Conservation (phyloP, 495 filamentous ascomycete genomes). For the Aspergillus olivimuriae region DNA sequence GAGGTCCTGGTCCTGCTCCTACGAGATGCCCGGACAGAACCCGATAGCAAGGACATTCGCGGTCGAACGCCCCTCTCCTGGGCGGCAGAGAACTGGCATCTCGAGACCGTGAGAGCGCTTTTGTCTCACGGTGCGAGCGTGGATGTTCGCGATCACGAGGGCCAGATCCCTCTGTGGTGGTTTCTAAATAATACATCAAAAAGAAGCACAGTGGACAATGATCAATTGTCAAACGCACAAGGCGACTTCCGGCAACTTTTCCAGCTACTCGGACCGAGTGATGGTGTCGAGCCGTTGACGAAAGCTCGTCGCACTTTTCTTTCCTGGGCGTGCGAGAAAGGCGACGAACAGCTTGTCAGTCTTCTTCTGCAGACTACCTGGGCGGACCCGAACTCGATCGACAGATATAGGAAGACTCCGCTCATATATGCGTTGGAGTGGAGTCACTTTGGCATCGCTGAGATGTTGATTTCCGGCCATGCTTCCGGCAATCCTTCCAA, state of each 20-base stretch:
- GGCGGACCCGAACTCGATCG: slow-evolving; percentile 12
- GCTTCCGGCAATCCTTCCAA: not conserved
- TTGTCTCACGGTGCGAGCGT: slow-evolving; percentile 8
- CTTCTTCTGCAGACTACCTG: slow-evolving; percentile 7
- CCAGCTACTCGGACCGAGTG: not conserved
- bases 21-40: slow-evolving; percentile 4
- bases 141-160: slow-evolving; percentile 10
- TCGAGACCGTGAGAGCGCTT: slow-evolving; percentile 7
- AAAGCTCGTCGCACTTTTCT: slow-evolving; percentile 13
- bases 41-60: slow-evolving; percentile 8
- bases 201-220: not conserved
- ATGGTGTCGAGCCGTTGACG: slow-evolving; percentile 8
- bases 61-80: slow-evolving; percentile 14
- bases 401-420: slow-evolving; percentile 15
- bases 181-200: slow-evolving; percentile 6
- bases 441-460: slow-evolving; percentile 7
- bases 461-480: slow-evolving; percentile 6
- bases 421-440: slow-evolving; percentile 14
- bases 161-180: slow-evolving; percentile 12
- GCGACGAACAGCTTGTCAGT: slow-evolving; percentile 4
- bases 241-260: slow-evolving; percentile 8
- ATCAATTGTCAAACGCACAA: not conserved
- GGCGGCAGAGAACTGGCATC: slow-evolving; percentile 11
- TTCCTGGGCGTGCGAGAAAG: slow-evolving; percentile 10
- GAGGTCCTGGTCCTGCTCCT: slow-evolving; percentile 11